A percentile compares a stretch with the other conserved stretches of the same genome.
phyloP scores from a whole-genome alignment of 306 rosid genomes.

The Hippophae gyantsensis region DNA sequence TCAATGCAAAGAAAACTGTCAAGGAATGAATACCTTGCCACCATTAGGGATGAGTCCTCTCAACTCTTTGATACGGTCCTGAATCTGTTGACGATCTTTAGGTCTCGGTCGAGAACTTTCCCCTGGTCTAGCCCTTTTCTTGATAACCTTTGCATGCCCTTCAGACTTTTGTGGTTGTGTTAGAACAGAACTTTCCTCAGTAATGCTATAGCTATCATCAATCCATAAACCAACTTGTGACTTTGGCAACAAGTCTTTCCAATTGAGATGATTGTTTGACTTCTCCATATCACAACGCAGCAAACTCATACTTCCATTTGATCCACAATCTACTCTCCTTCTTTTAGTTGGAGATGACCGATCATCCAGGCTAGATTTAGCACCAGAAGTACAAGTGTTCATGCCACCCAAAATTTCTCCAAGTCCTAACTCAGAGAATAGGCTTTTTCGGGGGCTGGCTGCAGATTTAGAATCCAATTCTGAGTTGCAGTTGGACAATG shows the following conservation, averaged over 20 bases:
- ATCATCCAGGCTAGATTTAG: slow-evolving; percentile 32
- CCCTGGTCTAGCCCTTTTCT: slow-evolving; percentile 68
- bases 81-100: slow-evolving; percentile 91
- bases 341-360: slow-evolving; percentile 34
- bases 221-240: slow-evolving; percentile 45
- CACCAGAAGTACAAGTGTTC: slow-evolving; percentile 24
- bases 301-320: slow-evolving; percentile 16
- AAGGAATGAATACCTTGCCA: slow-evolving; percentile 51
- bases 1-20: slow-evolving; percentile 3
- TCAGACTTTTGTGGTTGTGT: slow-evolving; percentile 34
- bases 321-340: slow-evolving; percentile 21
- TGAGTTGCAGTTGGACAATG: slow-evolving; percentile 31
- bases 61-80: slow-evolving; percentile 80
- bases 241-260: slow-evolving; percentile 42
- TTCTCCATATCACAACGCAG: slow-evolving; percentile 25
- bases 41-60: slow-evolving; percentile 72
- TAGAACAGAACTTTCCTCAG: slow-evolving; percentile 25
- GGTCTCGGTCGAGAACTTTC: slow-evolving; percentile 82
- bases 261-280: slow-evolving; percentile 20
- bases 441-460: slow-evolving; percentile 36
- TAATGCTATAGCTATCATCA: slow-evolving; percentile 51
- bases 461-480: slow-evolving; percentile 27
- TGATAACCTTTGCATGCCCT: slow-evolving; percentile 35
- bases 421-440: slow-evolving; percentile 59
- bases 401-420: slow-evolving; percentile 52